A percentile compares a stretch with the other conserved stretches of the same genome.
These are phyloP conservation scores for Ricinus communis DNA, from an alignment of 345 rosid genomes.

Conservation along the genomic window DNA sequence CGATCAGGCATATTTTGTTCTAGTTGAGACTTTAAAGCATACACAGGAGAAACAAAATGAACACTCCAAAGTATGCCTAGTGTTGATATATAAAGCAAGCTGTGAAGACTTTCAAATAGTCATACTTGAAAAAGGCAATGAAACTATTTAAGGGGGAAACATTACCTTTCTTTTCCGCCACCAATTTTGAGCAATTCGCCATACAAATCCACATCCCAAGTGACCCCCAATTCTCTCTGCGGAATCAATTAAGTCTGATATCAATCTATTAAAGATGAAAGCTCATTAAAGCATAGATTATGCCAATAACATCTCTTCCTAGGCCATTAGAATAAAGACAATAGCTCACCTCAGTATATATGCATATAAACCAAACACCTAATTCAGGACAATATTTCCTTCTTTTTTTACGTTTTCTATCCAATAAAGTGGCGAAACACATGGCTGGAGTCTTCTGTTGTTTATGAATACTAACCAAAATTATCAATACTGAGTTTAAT, in stretches of 20 bases:
- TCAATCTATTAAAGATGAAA: not conserved
- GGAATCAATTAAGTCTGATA: conserved; percentile 12
- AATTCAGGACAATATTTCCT: too few relatives aligned
- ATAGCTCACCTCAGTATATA: not conserved
- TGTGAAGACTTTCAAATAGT: not conserved
- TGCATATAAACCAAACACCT: not conserved
- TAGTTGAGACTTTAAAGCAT: not conserved
- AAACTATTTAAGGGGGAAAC: not conserved
- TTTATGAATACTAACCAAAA: too few relatives aligned
- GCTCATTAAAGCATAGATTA: not conserved
- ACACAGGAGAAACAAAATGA: not conserved
- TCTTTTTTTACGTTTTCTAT: too few relatives aligned
- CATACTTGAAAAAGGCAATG: too few relatives aligned
- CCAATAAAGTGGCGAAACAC: too few relatives aligned
- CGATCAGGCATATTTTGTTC: not conserved
- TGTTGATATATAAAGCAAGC: not conserved
- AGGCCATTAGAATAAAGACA: not conserved
- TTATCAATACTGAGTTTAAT: too few relatives aligned
- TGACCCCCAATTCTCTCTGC: conserved; percentile 77
- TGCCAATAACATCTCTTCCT: not conserved
- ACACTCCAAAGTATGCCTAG: not conserved
- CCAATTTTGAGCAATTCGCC: conserved; percentile 93
- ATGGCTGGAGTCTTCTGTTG: too few relatives aligned
- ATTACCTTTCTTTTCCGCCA: conserved; percentile 92
- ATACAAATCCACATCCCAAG: conserved; percentile 92